Conservation (phyloP, 257 asterid genomes). For the Solanum chaucha region DNA sequence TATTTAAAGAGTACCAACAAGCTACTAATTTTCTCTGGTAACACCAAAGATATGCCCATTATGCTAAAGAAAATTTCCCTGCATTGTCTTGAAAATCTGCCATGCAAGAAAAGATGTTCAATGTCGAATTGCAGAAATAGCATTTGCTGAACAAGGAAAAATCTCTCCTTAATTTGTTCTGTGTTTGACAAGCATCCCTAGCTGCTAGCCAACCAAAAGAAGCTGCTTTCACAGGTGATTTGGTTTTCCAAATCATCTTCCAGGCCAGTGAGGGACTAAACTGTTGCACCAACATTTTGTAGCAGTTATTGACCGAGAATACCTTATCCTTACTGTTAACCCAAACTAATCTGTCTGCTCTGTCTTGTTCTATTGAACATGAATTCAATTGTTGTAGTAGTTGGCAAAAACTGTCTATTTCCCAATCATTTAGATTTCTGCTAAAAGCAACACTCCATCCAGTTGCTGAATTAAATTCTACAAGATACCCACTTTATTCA, state of each 20-base stretch:
- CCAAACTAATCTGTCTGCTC: not conserved
- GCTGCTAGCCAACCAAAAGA: not conserved
- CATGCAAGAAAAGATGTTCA: not conserved
- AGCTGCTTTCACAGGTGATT: not conserved
- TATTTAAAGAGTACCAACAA: not conserved
- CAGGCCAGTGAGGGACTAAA: not conserved
- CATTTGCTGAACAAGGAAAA: not conserved
- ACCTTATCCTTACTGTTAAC: not conserved
- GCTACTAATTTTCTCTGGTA: not conserved
- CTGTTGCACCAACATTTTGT: not conserved
- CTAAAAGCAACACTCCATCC: not conserved
- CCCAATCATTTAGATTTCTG: not conserved
- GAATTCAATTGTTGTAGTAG: not conserved
- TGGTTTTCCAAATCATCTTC: not conserved
- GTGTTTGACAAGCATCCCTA: not conserved
- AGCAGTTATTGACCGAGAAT: not conserved
- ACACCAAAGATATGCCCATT: not conserved
- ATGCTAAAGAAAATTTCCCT: not conserved
- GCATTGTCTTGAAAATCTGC: not conserved
- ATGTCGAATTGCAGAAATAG: not conserved
- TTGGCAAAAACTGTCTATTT: not conserved
- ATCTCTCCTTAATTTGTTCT: not conserved
- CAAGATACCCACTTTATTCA: not conserved
- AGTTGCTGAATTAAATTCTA: not conserved
- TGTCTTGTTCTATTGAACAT: not conserved